These are phyloP conservation scores for Sphagnurus paluster DNA, from an alignment of 1,284 basidiomycete species.

Conservation along the genomic window DNA sequence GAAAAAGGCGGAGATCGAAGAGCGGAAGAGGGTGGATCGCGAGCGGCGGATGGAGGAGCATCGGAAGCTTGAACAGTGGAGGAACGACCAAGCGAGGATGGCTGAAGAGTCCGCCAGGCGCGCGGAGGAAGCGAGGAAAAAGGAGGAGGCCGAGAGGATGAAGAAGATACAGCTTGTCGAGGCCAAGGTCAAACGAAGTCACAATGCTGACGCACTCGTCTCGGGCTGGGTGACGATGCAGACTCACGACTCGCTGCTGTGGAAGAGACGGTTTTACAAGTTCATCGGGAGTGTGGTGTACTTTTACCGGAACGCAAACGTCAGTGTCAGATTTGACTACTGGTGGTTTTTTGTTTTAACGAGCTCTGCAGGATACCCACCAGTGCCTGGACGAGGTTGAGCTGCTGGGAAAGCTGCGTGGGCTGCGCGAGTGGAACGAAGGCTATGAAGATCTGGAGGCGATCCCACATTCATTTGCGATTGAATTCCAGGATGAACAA, in stretches of 20 bases:
- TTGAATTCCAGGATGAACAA: conserved; percentile 55
- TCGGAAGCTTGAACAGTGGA: conserved; percentile 54
- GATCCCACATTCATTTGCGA: conserved; percentile 68
- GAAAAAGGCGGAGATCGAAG: conserved; percentile 43
- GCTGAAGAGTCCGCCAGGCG: conserved; percentile 46
- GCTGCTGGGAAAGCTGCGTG: conserved; percentile 45
- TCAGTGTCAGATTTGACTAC: conserved; percentile 24
- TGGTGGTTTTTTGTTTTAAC: neutral
- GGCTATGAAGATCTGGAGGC: conserved; percentile 73
- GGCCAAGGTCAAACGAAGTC: conserved; percentile 41
- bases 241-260: conserved; percentile 51
- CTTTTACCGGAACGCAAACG: conserved; percentile 59
- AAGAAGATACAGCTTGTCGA: conserved; percentile 45
- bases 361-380: conserved; percentile 41
- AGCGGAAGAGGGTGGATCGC: conserved; percentile 48
- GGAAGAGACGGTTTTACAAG: conserved; percentile 69
- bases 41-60: conserved; percentile 55
- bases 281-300: conserved; percentile 49
- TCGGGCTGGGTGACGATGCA: conserved; percentile 72
- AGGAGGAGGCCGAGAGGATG: conserved; percentile 44
- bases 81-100: conserved; percentile 48
- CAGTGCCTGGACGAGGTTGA: conserved; percentile 49
- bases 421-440: conserved; percentile 65
- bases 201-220: conserved; percentile 36
- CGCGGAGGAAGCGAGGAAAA: conserved; percentile 43